These are phyloP conservation scores for Lentinula boryana DNA, from an alignment of 768 basidiomycete genomes.

Conservation along the genomic window DNA sequence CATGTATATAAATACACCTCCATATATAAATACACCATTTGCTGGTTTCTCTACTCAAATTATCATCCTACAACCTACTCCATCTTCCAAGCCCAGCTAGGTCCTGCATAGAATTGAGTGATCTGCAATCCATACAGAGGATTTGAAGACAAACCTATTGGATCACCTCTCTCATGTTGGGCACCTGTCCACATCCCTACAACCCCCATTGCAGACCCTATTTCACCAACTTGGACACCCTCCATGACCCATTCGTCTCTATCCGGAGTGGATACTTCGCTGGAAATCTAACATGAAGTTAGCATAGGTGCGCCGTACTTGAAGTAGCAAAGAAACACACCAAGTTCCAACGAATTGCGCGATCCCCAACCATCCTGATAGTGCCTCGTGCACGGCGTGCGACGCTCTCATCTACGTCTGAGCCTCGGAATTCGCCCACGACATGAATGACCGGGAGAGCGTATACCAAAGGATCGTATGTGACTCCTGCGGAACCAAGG, in stretches of 20 bases:
- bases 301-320: neutral
- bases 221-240: conserved; percentile 50
- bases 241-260: conserved; percentile 45
- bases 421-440: conserved; percentile 37
- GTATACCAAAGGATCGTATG: conserved; percentile 18
- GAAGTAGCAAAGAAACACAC: conserved; percentile 21
- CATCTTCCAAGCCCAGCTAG: conserved; percentile 7
- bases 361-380: conserved; percentile 43
- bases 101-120: neutral
- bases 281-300: conserved; percentile 22
- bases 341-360: conserved; percentile 46
- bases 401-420: conserved; percentile 23
- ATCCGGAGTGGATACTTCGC: conserved; percentile 14
- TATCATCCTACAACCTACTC: neutral
- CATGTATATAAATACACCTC: no score
- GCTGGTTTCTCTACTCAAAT: no score
- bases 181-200: conserved; percentile 29
- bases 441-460: conserved; percentile 48
- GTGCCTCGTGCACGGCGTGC: conserved; percentile 32
- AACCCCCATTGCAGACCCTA: conserved; percentile 46
- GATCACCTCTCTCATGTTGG: conserved; percentile 2
- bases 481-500: neutral
- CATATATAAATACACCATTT: no score
- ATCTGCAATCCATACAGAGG: neutral
- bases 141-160: neutral